These are phyloP conservation scores for Clausena lansium DNA, from an alignment of 345 rosid species.

Conservation along the genomic window DNA sequence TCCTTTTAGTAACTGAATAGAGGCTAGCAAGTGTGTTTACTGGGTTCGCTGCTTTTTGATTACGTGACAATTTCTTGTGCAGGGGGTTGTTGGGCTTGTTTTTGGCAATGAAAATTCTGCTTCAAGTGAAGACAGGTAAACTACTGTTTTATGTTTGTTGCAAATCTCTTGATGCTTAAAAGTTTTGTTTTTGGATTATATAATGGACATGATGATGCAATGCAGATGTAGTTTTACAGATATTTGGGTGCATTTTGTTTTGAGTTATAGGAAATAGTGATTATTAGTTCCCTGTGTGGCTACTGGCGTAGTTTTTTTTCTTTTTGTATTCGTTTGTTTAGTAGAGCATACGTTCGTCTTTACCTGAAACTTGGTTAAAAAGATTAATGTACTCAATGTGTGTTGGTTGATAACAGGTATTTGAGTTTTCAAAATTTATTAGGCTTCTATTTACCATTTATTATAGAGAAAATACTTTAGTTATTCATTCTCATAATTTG, in stretches of 20 bases:
- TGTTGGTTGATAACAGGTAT: neutral
- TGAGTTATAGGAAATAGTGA: neutral
- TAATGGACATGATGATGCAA: neutral
- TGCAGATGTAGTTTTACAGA: neutral
- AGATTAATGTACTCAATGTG: neutral
- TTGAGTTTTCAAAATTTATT: neutral
- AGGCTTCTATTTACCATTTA: neutral
- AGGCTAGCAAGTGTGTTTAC: neutral
- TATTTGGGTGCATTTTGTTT: neutral
- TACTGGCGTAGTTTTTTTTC: neutral
- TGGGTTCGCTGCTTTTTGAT: neutral
- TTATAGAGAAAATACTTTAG: neutral
- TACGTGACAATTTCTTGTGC: constrained; percentile 24
- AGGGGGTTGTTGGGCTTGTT: constrained; percentile 95
- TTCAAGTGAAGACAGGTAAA: constrained; percentile 76
- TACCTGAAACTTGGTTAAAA: neutral
- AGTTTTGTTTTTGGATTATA: neutral
- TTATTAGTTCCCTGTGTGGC: neutral
- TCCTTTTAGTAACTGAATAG: neutral
- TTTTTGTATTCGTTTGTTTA: neutral
- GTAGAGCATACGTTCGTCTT: neutral
- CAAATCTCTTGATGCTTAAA: neutral
- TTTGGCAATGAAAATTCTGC: constrained; percentile 81
- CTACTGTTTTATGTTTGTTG: neutral
- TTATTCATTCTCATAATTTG: neutral